Evolutionary conservation across 306 rosid genomes (phyloP).

Genomic region (Fragaria iinumae): DNA sequence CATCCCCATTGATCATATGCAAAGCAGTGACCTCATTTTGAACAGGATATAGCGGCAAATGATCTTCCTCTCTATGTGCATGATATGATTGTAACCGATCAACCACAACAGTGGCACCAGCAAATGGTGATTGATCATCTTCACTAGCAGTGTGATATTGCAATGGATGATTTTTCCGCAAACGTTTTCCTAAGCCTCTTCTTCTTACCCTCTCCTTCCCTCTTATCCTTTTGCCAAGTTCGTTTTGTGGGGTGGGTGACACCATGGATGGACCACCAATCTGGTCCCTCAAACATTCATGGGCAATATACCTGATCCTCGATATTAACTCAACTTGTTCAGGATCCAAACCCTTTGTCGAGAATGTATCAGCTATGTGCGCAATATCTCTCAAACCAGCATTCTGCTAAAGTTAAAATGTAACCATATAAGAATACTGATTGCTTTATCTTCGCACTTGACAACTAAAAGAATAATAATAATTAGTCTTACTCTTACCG

Average conservation of each 20-base stretch:
- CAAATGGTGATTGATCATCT: constrained; percentile 75
- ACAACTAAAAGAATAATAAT: background rate
- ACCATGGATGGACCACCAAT: constrained; percentile 67
- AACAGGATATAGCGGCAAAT: constrained; percentile 49
- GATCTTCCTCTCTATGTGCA: constrained; percentile 52
- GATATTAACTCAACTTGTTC: constrained; percentile 77
- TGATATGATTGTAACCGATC: constrained; percentile 52
- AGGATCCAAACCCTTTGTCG: constrained; percentile 80
- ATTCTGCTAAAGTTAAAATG: constrained; percentile 62
- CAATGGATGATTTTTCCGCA: constrained; percentile 65
- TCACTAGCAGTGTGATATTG: constrained; percentile 61
- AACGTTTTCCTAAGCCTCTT: constrained; percentile 68
- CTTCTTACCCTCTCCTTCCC: constrained; percentile 98
- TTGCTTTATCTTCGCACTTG: constrained; percentile 6
- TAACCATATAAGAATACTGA: constrained; percentile 38
- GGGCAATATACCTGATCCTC: constrained; percentile 78
- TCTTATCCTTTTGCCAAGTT: constrained; percentile 75
- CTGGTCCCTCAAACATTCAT: constrained; percentile 95
- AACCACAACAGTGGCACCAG: constrained; percentile 56
- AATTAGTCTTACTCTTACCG: constrained; percentile 79
- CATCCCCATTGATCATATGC: constrained; percentile 51
- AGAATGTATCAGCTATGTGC: constrained; percentile 81
- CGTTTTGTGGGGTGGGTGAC: constrained; percentile 51
- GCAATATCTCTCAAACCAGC: constrained; percentile 97
- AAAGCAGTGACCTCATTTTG: constrained; percentile 46